phyloP scores from a whole-genome alignment of 352 stramenopile genomes.

The Phytophthora syringae region DNA sequence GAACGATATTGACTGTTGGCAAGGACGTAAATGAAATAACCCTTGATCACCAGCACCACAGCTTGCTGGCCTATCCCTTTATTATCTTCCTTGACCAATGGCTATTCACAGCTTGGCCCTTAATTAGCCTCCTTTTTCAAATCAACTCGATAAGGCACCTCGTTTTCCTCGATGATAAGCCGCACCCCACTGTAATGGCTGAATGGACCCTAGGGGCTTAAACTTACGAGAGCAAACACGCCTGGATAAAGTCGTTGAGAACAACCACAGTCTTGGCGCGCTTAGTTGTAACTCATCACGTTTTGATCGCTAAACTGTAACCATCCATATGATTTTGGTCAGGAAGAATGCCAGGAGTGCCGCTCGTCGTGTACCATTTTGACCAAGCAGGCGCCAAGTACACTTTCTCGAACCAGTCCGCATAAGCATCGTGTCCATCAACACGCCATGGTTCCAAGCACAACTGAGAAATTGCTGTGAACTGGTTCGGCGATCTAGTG shows the following conservation, averaged over 20 bases:
- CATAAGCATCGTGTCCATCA: constrained; percentile 6
- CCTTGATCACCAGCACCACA: too few relatives aligned
- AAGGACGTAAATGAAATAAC: too few relatives aligned
- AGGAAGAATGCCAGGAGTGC: constrained; percentile 7
- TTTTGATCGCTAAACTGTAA: constrained; percentile 20
- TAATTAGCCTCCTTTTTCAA: too few relatives aligned
- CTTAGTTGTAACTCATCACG: neutral
- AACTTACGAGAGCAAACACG: too few relatives aligned
- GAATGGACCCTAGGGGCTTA: too few relatives aligned
- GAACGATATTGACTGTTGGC: too few relatives aligned
- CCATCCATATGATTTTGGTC: constrained; percentile 21
- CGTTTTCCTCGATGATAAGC: too few relatives aligned
- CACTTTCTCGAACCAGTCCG: constrained; percentile 5
- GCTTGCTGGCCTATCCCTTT: too few relatives aligned
- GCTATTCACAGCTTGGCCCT: too few relatives aligned
- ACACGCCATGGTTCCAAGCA: neutral
- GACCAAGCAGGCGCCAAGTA: constrained; percentile 9
- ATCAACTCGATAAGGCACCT: too few relatives aligned
- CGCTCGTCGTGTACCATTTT: constrained; percentile 4
- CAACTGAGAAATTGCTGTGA: neutral
- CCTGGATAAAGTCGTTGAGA: constrained; percentile 23
- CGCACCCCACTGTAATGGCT: too few relatives aligned
- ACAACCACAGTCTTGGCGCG: constrained; percentile 12
- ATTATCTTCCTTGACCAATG: too few relatives aligned
- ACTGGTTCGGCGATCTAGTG: neutral